These are phyloP conservation scores for Talaromyces sp. DNA, from an alignment of 2,329 filamentous ascomycete species.

Conservation along the genomic window DNA sequence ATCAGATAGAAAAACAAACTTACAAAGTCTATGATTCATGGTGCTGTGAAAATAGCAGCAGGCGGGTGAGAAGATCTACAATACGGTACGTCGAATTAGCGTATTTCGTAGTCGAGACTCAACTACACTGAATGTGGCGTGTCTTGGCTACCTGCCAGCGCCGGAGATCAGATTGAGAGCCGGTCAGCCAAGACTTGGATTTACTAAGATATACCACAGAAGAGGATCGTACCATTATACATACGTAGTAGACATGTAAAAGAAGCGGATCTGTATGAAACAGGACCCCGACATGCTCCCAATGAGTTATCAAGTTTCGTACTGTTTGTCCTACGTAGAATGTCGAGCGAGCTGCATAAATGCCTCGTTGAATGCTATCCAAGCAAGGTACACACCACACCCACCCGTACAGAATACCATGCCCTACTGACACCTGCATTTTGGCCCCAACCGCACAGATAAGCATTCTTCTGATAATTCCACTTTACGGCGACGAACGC, in stretches of 20 bases:
- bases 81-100: neutral
- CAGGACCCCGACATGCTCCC: neutral
- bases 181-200: neutral
- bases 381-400: neutral
- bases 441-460: neutral
- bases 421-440: neutral
- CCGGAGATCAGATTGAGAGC: neutral
- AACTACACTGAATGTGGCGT: neutral
- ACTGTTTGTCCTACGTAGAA: neutral
- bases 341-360: neutral
- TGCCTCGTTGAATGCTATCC: neutral
- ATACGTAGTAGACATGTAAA: neutral
- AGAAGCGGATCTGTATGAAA: neutral
- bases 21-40: neutral
- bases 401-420: neutral
- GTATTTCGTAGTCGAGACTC: too few species aligned
- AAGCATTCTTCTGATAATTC: neutral
- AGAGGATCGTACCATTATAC: neutral
- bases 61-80: neutral
- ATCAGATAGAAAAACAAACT: neutral
- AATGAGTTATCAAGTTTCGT: neutral
- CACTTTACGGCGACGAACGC: neutral
- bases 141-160: neutral
- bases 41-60: neutral
- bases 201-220: too few species aligned